Evolutionary conservation across 1,284 basidiomycete genomes (phyloP), one percentile per base, ranked within the genome.

Genomic region (Trichosporon sp.): DNA sequence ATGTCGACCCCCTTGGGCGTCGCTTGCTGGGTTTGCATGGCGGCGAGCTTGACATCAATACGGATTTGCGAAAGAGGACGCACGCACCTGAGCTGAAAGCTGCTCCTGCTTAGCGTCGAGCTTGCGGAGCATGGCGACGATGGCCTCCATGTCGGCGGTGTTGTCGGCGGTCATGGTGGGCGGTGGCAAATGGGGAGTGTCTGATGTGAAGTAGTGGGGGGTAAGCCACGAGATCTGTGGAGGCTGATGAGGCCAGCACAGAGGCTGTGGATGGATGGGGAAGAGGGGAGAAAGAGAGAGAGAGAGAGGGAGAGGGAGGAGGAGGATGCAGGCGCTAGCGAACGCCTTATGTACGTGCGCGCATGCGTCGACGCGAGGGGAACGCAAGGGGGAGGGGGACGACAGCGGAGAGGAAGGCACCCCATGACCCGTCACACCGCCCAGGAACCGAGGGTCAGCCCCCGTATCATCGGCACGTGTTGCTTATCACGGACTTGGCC

Each of bases 31-130:
- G 56, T 29, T 18, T 60, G 56, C 56, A 60, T 60, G 9, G 72
- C 53, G 6, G 66, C 68, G 44, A 67, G 56, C 68, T 65, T 60
- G 31, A 18, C 29, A 64, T 64, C n/a, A 68, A 64, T 18, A n/a
- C 2, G 38, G 53, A 4, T 5, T 29, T 9, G 56, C 18, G n/a
- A 15, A 51, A 11, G n/a, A 29, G 35, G 2, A 53, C n/a, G 21
- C 21, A 71, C 75, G 29, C 63, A 80, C 79, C 72, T 79, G 71
- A 21, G 71, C 71, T 6, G 78, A 73, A 29, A 80, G 74, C 64
- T 73, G 68, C 60, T 79, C 79, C 63, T 80, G 79, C 73, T 75
- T 79, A 2, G 73, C 70, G 53, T 74, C 70, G 13, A 80, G 74
- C 65, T 75, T 75, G 71, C 77, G 69, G 23, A 80, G 73, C 31